Evolutionary conservation across 2,329 filamentous ascomycete species (phyloP), one percentile per base, ranked within the genome.

Genomic region (Fusarium poae): DNA sequence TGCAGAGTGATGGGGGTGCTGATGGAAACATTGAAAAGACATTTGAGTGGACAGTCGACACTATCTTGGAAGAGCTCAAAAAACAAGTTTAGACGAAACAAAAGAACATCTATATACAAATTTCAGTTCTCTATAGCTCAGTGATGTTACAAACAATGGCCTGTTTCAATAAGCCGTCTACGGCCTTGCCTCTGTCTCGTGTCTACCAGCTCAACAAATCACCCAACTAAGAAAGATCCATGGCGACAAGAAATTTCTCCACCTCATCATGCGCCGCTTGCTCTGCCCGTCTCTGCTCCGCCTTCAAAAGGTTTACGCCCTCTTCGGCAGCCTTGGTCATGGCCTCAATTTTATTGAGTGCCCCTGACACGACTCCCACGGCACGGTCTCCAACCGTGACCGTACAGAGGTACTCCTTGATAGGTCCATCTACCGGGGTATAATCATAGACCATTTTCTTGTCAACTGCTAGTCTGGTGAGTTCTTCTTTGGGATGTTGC

Each of bases 1-100:
- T 85, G 18, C 85, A 88, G 59, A 78, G 79, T 2, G 82, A 78
- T 15, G 81, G 66, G 10, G 80, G 76, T 3, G 63, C 85, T 21
- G 85, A 89, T 73, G 80, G 83, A 11, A 84, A 88, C 60, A 89
- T 94, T 85, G 82, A 82, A 67, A 82, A 84, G 57, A 85, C 88
- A 30, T 78, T 94, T 67, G 82, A 83, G 52, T 94, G 92, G 92
- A 88, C 89, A 2, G 90, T 93, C 3, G 85, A 88, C 53, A 80
- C 82, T 49, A 77, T 94, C 20, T 83, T 92, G 75, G 75, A 76
- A 20, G 78, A 82, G 65, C 65, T 88, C 62, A 79, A 81, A 64
- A 72, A 73, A 44, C 60, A 70, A 30, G 35, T 56, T 30, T 68
- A 72, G 55, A 48, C 12, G 10, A 25, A 35, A 21, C 27, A 21